Evolutionary conservation across 1,284 basidiomycete species (phyloP), one percentile per base, ranked within the genome.

Genomic region (Ceratobasidium sp.): DNA sequence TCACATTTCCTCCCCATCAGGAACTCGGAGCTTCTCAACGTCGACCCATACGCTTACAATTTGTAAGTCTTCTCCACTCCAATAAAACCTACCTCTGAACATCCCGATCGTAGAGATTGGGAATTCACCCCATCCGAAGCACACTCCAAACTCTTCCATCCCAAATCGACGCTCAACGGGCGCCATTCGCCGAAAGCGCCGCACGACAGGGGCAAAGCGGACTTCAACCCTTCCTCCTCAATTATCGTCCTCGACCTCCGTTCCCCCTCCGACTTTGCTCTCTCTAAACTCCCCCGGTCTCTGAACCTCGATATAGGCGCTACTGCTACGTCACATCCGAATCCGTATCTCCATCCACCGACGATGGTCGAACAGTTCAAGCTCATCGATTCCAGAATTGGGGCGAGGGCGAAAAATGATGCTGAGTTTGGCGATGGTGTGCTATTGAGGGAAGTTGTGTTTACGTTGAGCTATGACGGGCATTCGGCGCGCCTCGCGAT

Each of bases 331-430:
- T n/a, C n/a, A n/a, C n/a, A n/a, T n/a, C 62, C 17, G 22, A 64
- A 64, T n/a, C 62, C 62, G 29, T 64, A 64, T 31, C 62, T 50
- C 14, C 62, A 64, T 50, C 62, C 62, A 7, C 62, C 62, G 15
- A 64, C 62, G 17, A 64, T 64, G 62, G 62, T 64, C 47, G 62
- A 64, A 17, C 45, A 27, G 15, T 64, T 64, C 62, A 64, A 64
- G 47, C 19, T 64, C 19, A 31, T 64, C 14, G 62, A 64, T 33
- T 50, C 62, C 8, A 22, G 44, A 3, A 50, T 64, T 24, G 62
- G 62, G 4, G 14, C 22, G 5, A 48, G 33, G 14, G 62, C 62
- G 1, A 50, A 50, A n/a, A 17, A 64, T n/a, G 62, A 64, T 36
- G 15, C 47, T 19, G 45, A 64, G 47, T 64, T 48, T 64, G 62